Conservation (phyloP, 768 basidiomycete genomes). For the Tulasnella sp. region DNA sequence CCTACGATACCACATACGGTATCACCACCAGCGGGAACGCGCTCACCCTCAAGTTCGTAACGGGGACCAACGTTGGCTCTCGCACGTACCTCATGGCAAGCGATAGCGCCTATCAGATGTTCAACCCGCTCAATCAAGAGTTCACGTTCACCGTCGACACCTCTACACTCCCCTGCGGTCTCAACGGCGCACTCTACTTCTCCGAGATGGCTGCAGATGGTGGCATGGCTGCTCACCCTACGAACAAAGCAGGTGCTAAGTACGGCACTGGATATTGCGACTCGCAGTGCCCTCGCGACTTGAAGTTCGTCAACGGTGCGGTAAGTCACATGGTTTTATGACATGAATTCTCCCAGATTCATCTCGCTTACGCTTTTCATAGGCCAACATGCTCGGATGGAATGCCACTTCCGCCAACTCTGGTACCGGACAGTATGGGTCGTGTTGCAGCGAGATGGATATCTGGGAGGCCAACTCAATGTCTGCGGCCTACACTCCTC, state of each 20-base stretch:
- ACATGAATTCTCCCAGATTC: not conserved
- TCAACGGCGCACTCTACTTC: slow-evolving; percentile 56
- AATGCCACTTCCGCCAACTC: slow-evolving; percentile 31
- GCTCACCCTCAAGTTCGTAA: slow-evolving; percentile 18
- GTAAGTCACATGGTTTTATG: slow-evolving; percentile 25
- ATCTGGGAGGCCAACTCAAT: slow-evolving; percentile 49
- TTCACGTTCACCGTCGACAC: slow-evolving; percentile 53
- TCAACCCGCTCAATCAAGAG: slow-evolving; percentile 46
- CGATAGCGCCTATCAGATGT: slow-evolving; percentile 36
- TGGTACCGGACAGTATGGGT: slow-evolving; percentile 37
- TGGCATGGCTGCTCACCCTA: slow-evolving; percentile 39
- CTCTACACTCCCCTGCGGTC: slow-evolving; percentile 45
- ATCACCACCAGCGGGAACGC: slow-evolving; percentile 17
- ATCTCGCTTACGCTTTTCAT: not conserved
- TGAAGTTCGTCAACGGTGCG: slow-evolving; percentile 50
- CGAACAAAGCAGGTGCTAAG: slow-evolving; percentile 47
- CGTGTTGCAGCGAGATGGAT: slow-evolving; percentile 52
- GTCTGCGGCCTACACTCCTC: slow-evolving; percentile 43
- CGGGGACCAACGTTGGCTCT: slow-evolving; percentile 15
- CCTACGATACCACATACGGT: slow-evolving; percentile 17
- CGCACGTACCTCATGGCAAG: slow-evolving; percentile 39
- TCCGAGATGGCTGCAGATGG: slow-evolving; percentile 50
- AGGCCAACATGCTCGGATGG: slow-evolving; percentile 44
- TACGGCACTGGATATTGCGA: slow-evolving; percentile 59
- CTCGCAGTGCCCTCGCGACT: slow-evolving; percentile 47